These are phyloP conservation scores for Discostella pseudostelligera DNA, from an alignment of 108 stramenopile genomes.

Conservation along the genomic window DNA sequence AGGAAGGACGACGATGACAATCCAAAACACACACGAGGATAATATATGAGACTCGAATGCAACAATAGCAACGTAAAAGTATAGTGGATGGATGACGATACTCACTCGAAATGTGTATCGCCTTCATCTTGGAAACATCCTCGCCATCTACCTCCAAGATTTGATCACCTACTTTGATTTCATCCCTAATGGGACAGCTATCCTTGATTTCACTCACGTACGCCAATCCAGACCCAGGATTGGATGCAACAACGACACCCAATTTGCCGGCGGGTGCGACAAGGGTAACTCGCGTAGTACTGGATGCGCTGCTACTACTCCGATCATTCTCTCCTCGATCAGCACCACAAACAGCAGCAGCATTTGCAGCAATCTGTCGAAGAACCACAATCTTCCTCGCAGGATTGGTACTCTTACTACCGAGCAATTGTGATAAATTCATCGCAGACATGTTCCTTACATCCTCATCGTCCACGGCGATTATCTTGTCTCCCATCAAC, in stretches of 20 bases:
- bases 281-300: background rate
- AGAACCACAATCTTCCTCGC: constrained; percentile 28
- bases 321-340: background rate
- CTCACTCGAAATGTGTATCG: constrained; percentile 7
- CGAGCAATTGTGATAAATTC: constrained; percentile 35
- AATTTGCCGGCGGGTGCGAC: constrained; percentile 1
- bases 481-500: constrained; percentile 51
- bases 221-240: background rate
- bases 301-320: background rate
- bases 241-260: constrained; percentile 4
- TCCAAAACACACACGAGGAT: background rate
- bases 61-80: background rate
- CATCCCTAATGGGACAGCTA: background rate
- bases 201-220: constrained; percentile 4
- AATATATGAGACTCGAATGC: background rate
- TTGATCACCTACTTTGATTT: background rate
- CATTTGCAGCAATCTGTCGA: constrained; percentile 9
- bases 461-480: constrained; percentile 60
- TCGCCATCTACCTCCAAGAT: background rate
- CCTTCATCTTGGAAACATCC: constrained; percentile 8
- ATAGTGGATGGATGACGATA: too few relatives aligned
- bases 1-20: background rate
- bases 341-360: background rate
- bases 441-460: constrained; percentile 39
- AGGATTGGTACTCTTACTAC: constrained; percentile 18